These are phyloP conservation scores for Tricholoma matsutake DNA, from an alignment of 768 basidiomycete genomes.

Conservation along the genomic window DNA sequence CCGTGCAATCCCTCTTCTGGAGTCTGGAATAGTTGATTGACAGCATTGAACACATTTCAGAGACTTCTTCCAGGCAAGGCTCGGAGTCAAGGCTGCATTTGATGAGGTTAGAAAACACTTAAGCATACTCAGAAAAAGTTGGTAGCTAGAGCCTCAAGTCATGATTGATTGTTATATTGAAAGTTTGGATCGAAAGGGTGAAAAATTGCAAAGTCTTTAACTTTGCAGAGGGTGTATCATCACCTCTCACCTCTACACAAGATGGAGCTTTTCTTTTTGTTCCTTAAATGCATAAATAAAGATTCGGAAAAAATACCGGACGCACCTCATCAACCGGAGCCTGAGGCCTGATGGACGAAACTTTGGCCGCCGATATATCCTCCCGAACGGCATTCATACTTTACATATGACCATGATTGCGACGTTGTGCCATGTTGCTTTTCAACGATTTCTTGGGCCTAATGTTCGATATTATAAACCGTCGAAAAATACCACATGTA, in stretches of 20 bases:
- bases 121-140: not conserved
- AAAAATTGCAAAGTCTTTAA: not conserved
- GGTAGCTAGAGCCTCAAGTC: not conserved
- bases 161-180: not conserved
- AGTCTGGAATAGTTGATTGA: not conserved
- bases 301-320: not conserved
- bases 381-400: not conserved
- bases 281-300: not conserved
- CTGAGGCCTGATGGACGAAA: not conserved
- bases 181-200: not conserved
- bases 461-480: not conserved
- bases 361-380: not conserved
- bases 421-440: not conserved
- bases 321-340: not conserved
- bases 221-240: not conserved
- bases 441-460: not conserved
- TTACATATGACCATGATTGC: not conserved
- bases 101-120: not conserved
- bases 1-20: not conserved
- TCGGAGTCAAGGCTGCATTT: not conserved
- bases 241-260: not conserved
- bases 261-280: not conserved
- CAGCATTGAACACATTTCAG: not conserved
- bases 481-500: not conserved
- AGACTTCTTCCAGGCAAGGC: not conserved